These are phyloP conservation scores for Arctium minus DNA, from an alignment of 129 eudicot genomes.

Conservation along the genomic window DNA sequence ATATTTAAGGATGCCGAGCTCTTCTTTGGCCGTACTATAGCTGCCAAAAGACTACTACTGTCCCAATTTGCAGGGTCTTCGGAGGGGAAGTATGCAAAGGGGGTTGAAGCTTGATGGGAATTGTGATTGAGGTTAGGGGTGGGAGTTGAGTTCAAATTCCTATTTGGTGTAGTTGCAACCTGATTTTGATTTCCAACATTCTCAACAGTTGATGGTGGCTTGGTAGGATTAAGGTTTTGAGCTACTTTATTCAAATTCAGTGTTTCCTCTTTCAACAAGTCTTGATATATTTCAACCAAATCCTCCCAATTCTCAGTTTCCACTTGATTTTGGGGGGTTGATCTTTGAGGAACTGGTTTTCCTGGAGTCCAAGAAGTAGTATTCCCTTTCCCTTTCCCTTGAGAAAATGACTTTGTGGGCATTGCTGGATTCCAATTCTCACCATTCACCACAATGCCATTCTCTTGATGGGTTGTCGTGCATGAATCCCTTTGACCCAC, in stretches of 20 bases:
- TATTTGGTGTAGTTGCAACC: neutral
- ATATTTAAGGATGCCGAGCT: neutral
- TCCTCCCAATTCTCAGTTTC: slow-evolving; percentile 46
- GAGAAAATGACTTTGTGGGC: slow-evolving; percentile 1
- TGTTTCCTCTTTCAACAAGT: slow-evolving; percentile 32
- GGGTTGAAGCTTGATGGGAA: slow-evolving; percentile 11
- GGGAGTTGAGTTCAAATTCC: slow-evolving; percentile 7
- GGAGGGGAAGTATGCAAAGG: slow-evolving; percentile 12
- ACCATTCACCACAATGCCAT: slow-evolving; percentile 1
- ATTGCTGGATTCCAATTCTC: slow-evolving; percentile 11
- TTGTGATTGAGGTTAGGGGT: neutral
- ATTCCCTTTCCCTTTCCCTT: slow-evolving; percentile 14
- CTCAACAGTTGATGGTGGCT: neutral
- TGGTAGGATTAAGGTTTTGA: slow-evolving; percentile 14
- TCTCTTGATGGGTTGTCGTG: slow-evolving; percentile 9
- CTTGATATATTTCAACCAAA: slow-evolving; percentile 48
- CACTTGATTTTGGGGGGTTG: slow-evolving; percentile 30
- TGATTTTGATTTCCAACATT: neutral
- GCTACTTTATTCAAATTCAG: slow-evolving; percentile 14
- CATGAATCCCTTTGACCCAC: neutral
- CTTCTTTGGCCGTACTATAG: slow-evolving; percentile 23
- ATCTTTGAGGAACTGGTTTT: slow-evolving; percentile 27
- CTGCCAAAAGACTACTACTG: slow-evolving; percentile 35
- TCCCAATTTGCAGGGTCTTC: slow-evolving; percentile 35
- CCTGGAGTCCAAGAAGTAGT: slow-evolving; percentile 43